Evolutionary conservation across 768 basidiomycete genomes (phyloP).

Genomic region (Cubamyces lactineus): DNA sequence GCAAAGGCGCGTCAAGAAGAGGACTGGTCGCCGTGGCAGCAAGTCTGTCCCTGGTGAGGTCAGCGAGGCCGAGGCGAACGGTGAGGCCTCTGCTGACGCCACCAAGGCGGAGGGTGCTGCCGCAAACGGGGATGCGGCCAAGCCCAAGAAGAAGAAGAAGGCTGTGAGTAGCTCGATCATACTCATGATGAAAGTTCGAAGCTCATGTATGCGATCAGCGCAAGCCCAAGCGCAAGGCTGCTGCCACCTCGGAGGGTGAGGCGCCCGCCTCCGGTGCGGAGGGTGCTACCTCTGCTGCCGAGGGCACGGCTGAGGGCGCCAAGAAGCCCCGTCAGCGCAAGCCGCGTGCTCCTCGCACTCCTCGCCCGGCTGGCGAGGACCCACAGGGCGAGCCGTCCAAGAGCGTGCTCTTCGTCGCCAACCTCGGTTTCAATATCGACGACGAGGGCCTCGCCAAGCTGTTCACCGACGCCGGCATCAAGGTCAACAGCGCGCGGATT

Average conservation of each 20-base stretch:
- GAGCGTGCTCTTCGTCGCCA: constrained; percentile 93
- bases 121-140: constrained; percentile 58
- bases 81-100: constrained; percentile 56
- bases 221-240: constrained; percentile 43
- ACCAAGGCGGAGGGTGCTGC: constrained; percentile 54
- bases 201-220: constrained; percentile 47
- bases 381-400: constrained; percentile 88
- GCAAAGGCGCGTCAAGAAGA: constrained; percentile 75
- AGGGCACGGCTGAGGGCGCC: constrained; percentile 37
- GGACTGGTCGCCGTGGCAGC: constrained; percentile 82
- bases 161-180: constrained; percentile 47
- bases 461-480: constrained; percentile 87
- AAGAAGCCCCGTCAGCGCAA: constrained; percentile 60
- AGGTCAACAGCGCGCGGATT: constrained; percentile 84
- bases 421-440: constrained; percentile 93
- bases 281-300: constrained; percentile 35
- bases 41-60: constrained; percentile 89
- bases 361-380: constrained; percentile 79
- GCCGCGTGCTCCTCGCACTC: constrained; percentile 56
- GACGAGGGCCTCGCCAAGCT: constrained; percentile 79
- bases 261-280: constrained; percentile 31
- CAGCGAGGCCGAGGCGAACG: constrained; percentile 87
- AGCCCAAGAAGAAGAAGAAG: constrained; percentile 85
- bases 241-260: constrained; percentile 39
- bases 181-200: constrained; percentile 8